phyloP scores from a whole-genome alignment of 1,284 basidiomycete genomes.

The Leccinum fuscescens region DNA sequence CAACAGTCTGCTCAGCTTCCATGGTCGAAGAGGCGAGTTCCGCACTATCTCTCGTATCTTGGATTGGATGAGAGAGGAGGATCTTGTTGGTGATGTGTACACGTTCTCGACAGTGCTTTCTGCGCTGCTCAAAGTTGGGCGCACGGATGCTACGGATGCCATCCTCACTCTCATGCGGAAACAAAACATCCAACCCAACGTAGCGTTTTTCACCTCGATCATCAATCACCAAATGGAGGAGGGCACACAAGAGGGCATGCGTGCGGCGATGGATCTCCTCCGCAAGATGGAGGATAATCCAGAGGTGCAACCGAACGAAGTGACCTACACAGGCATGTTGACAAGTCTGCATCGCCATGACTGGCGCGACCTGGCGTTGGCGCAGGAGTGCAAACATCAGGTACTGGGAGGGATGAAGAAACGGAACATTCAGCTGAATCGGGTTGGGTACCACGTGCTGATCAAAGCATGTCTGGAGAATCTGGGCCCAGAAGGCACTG shows the following conservation, averaged over 20 bases:
- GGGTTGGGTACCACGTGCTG: conserved; percentile 72
- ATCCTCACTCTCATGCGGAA: conserved; percentile 70
- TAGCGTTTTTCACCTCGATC: conserved; percentile 71
- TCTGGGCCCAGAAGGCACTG: conserved; percentile 45
- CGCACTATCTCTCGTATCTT: conserved; percentile 55
- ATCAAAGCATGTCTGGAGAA: conserved; percentile 62
- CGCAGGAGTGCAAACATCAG: conserved; percentile 45
- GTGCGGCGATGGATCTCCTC: conserved; percentile 64
- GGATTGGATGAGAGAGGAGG: conserved; percentile 50
- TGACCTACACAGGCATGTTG: conserved; percentile 73
- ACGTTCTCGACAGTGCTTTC: conserved; percentile 81
- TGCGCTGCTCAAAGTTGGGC: conserved; percentile 66
- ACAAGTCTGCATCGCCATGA: conserved; percentile 54
- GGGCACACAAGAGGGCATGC: conserved; percentile 51
- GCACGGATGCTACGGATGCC: conserved; percentile 60
- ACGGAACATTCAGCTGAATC: conserved; percentile 51
- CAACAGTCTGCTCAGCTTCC: conserved; percentile 74
- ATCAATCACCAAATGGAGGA: conserved; percentile 68
- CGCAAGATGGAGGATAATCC: conserved; percentile 66
- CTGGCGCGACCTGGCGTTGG: conserved; percentile 44
- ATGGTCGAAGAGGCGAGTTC: conserved; percentile 60
- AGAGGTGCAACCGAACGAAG: conserved; percentile 57
- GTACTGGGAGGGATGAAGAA: conserved; percentile 62
- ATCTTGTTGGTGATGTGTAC: conserved; percentile 68
- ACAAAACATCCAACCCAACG: conserved; percentile 71